Conservation (phyloP, 1,139 yeast genomes). For the Taphrina confusa region DNA sequence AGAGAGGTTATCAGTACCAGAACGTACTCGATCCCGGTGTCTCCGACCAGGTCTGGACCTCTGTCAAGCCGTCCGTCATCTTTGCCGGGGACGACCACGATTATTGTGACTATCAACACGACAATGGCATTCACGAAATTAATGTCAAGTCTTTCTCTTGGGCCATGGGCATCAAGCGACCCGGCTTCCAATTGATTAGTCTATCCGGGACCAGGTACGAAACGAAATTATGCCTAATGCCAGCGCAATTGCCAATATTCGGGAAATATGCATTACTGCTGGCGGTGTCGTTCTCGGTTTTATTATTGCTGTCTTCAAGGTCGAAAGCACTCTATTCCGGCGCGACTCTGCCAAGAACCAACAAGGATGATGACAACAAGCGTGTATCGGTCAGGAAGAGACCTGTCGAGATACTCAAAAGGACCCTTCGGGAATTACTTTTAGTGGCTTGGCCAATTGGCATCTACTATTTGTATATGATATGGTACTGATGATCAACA, state of each 20-base stretch:
- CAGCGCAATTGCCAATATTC: constrained; percentile 41
- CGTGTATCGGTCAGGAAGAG: background rate
- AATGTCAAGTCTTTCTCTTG: constrained; percentile 87
- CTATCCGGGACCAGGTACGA: constrained; percentile 39
- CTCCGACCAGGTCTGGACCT: constrained; percentile 58
- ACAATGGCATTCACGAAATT: constrained; percentile 60
- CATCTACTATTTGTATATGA: constrained; percentile 22
- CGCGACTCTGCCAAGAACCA: constrained; percentile 11
- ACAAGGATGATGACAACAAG: constrained; percentile 12
- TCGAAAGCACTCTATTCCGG: background rate
- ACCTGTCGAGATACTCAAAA: background rate
- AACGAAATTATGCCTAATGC: constrained; percentile 41
- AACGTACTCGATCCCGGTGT: constrained; percentile 65
- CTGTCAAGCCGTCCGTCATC: constrained; percentile 63
- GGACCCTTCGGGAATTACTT: constrained; percentile 5
- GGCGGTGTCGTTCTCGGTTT: background rate
- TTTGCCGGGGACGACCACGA: constrained; percentile 98
- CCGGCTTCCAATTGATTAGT: constrained; percentile 83
- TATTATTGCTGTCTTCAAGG: background rate
- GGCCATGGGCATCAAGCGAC: constrained; percentile 84
- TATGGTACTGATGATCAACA: constrained; percentile 27
- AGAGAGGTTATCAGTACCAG: constrained; percentile 71
- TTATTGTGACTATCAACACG: constrained; percentile 55
- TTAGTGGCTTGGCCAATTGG: constrained; percentile 5
- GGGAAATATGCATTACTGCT: constrained; percentile 32